A percentile compares a stretch with the other conserved stretches of the same genome.
phyloP scores from a whole-genome alignment of 2,329 filamentous ascomycete species.

The Cercospora zeina region DNA sequence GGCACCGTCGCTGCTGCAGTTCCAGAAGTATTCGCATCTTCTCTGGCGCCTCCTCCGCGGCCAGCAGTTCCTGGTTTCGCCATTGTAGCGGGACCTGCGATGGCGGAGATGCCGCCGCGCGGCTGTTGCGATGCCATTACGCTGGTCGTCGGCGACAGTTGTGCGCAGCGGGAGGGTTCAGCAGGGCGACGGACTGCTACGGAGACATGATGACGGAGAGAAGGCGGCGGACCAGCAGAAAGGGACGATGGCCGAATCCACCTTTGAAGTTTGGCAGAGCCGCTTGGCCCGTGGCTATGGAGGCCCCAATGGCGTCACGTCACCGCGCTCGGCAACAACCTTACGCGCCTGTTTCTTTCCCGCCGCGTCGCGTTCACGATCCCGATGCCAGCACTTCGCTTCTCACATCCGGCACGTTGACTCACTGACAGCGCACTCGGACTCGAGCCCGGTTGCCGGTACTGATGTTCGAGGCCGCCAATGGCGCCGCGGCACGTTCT shows the following conservation, averaged over 20 bases:
- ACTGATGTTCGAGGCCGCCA: neutral
- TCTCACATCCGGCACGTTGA: neutral
- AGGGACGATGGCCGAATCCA: neutral
- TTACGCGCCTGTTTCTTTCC: neutral
- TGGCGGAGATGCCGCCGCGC: constrained; percentile 9
- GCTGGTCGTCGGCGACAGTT: neutral
- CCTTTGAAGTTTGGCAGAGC: constrained; percentile 8
- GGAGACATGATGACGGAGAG: constrained; percentile 2
- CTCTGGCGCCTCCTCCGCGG: neutral
- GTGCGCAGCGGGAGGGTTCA: neutral
- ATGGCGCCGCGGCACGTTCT: neutral
- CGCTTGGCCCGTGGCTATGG: constrained; percentile 9
- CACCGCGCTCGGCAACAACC: constrained; percentile 4
- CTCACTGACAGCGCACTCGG: neutral
- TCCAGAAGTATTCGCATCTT: constrained; percentile 9
- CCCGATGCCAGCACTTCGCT: neutral
- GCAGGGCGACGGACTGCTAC: neutral
- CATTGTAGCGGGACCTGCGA: constrained; percentile 23
- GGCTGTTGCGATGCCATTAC: constrained; percentile 14
- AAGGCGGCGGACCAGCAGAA: neutral
- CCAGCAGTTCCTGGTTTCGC: constrained; percentile 17
- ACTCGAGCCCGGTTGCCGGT: neutral
- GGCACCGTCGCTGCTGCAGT: constrained; percentile 13
- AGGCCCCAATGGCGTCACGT: constrained; percentile 5
- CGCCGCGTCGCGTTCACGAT: neutral